Evolutionary conservation across 2,329 filamentous ascomycete species (phyloP), one percentile per base, ranked within the genome.

Genomic region (Akanthomyces dipterigenus): DNA sequence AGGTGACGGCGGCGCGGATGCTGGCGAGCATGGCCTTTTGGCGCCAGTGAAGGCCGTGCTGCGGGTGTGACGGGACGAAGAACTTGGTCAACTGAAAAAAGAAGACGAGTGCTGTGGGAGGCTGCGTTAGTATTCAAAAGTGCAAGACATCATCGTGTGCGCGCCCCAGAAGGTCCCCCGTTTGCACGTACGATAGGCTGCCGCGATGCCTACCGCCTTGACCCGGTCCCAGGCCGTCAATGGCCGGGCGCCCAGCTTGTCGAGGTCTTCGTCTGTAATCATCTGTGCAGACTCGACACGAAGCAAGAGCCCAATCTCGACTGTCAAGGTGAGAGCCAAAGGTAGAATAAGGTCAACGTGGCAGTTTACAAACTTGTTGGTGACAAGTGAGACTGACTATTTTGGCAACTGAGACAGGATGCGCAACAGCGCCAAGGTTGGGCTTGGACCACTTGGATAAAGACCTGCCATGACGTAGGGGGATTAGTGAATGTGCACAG

Each of bases 41-140:
- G 40, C 62, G 62, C 62, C 62, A 63, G 54, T 61, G 53, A n/a
- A 63, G 40, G 16, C 16, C 16, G 9, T 38, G 14, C 20, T 51
- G 45, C 34, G 53, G 24, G 38, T 56, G 54, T 5, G 24, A 36
- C 6, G 38, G 60, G 28, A 53, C 20, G 20, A 40, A 42, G 36
- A 45, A 48, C 12, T 31, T 31, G 54, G 42, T 11, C 12, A 57
- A 42, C 24, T 34, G 26, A 36, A 36, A 46, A 0, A 57, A 1
- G 11, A 50, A 36, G 16, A 36, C 16, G 12, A 53, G 5, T 12
- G 38, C 60, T 62, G 28, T 24, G 18, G 14, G 18, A 6, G 12
- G 14, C 36, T 4, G 22, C 31, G 28, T 50, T n/a, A 34, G 28
- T 22, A 53, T 36, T 24, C 28, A n/a, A 20, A 22, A 6, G 18